phyloP scores from a whole-genome alignment of 768 basidiomycete genomes.

The Amanita fuliginea region DNA sequence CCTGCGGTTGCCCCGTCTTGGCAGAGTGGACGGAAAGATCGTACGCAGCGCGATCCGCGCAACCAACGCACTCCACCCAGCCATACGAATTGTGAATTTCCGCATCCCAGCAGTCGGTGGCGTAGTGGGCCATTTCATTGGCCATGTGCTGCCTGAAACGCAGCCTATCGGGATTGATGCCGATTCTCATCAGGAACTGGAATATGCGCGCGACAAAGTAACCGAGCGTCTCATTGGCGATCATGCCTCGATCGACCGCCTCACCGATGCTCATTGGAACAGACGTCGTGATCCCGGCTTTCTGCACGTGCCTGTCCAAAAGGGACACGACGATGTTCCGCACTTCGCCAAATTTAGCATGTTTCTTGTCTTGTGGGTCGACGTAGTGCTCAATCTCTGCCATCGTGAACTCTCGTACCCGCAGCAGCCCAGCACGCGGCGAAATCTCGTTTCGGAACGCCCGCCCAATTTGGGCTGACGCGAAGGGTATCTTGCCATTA shows the following conservation, averaged over 20 bases:
- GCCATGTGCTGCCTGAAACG: constrained; percentile 97
- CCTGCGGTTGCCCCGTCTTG: constrained; percentile 74
- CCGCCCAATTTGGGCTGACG: constrained; percentile 93
- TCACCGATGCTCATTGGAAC: constrained; percentile 72
- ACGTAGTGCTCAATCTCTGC: constrained; percentile 99
- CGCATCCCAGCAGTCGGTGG: constrained; percentile 98
- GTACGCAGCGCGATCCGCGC: constrained; percentile 96
- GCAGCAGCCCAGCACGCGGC: constrained; percentile 89
- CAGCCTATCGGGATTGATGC: constrained; percentile 71
- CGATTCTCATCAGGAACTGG: constrained; percentile 83
- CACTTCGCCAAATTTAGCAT: constrained; percentile 75
- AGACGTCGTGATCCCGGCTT: constrained; percentile 55
- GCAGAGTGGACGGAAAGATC: constrained; percentile 85
- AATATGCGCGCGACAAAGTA: constrained; percentile 94
- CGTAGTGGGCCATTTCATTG: constrained; percentile 99
- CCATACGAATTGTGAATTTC: constrained; percentile 86
- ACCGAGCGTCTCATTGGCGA: constrained; percentile 95
- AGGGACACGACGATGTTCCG: constrained; percentile 65
- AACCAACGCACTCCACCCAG: constrained; percentile 99
- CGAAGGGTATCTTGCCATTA: constrained; percentile 93
- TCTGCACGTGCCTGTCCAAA: constrained; percentile 78
- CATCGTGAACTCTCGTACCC: constrained; percentile 99
- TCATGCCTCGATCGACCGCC: constrained; percentile 74
- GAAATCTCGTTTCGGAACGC: constrained; percentile 98
- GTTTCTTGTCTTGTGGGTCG: constrained; percentile 86